These are phyloP conservation scores for Talaromyces albobiverticillius DNA, from an alignment of 2,329 filamentous ascomycete species.

Conservation along the genomic window DNA sequence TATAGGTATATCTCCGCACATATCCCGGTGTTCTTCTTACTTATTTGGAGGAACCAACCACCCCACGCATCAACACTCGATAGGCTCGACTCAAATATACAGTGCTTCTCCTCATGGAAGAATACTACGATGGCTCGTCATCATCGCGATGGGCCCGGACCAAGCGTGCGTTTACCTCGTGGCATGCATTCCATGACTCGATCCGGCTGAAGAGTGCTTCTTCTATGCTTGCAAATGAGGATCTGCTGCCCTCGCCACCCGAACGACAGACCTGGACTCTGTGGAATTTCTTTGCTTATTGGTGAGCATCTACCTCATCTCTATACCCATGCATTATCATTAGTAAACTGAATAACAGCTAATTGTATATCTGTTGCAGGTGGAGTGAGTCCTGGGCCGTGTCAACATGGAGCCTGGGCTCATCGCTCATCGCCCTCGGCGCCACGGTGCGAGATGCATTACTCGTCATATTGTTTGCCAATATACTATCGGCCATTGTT, in stretches of 20 bases:
- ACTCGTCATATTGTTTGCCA: conserved; percentile 22
- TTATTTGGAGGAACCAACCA: too few relatives aligned
- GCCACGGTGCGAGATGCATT: conserved; percentile 21
- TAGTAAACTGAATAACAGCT: too few relatives aligned
- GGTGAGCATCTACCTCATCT: conserved; percentile 9
- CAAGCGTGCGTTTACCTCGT: conserved; percentile 16
- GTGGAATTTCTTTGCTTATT: conserved; percentile 24
- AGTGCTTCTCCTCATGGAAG: background rate
- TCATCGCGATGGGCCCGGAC: conserved; percentile 14
- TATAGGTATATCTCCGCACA: too few relatives aligned
- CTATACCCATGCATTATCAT: background rate
- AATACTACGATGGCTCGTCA: background rate
- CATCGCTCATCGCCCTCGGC: conserved; percentile 21
- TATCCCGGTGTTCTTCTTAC: too few relatives aligned
- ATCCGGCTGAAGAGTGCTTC: conserved; percentile 18
- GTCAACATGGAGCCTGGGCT: conserved; percentile 22
- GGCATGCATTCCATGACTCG: conserved; percentile 16
- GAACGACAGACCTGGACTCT: conserved; percentile 21
- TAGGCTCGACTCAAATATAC: too few relatives aligned
- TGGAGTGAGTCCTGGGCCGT: conserved; percentile 25
- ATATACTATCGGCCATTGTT: conserved; percentile 20
- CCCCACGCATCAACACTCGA: too few relatives aligned
- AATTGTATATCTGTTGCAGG: conserved; percentile 9
- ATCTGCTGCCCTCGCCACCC: conserved; percentile 21
- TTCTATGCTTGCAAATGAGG: conserved; percentile 22